A percentile compares a stretch with the other conserved stretches of the same genome.
Evolutionary conservation across 768 basidiomycete species (phyloP).

Genomic region (Pulveroboletus sp.): DNA sequence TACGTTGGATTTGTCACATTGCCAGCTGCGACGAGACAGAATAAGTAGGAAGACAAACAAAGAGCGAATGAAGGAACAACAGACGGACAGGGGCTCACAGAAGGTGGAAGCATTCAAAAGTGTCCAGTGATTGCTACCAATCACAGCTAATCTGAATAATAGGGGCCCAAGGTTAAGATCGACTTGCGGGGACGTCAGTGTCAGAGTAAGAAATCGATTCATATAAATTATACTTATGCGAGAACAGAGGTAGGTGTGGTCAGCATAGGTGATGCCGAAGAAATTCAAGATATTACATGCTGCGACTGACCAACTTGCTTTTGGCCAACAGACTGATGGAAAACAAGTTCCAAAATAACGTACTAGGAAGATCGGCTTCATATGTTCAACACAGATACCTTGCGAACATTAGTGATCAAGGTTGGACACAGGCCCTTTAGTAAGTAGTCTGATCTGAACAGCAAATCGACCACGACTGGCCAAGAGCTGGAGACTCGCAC

Average conservation of each 20-base stretch:
- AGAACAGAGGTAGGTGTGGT: not conserved
- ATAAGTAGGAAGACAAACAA: not conserved
- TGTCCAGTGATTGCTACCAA: slow-evolving; percentile 76
- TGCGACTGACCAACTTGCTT: not conserved
- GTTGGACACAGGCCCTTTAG: slow-evolving; percentile 31
- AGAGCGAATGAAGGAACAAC: not conserved
- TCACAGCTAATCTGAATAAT: not conserved
- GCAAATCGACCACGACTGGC: not conserved
- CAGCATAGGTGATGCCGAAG: not conserved
- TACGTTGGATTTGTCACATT: not conserved
- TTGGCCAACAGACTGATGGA: not conserved
- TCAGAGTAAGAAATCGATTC: slow-evolving; percentile 36
- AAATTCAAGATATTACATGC: not conserved
- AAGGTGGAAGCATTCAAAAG: slow-evolving; percentile 55
- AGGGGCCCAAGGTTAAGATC: not conserved
- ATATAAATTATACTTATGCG: not conserved
- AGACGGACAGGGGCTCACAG: not conserved
- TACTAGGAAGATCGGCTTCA: slow-evolving; percentile 80
- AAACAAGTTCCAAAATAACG: slow-evolving; percentile 22
- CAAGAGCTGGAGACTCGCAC: not conserved
- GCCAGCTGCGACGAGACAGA: too few species aligned
- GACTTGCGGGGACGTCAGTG: slow-evolving; percentile 81
- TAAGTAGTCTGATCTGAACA: slow-evolving; percentile 65
- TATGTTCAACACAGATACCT: slow-evolving; percentile 74
- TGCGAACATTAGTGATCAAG: too few species aligned